phyloP scores from a whole-genome alignment of 2,329 filamentous ascomycete genomes.

The Aspergillus versicolor region DNA sequence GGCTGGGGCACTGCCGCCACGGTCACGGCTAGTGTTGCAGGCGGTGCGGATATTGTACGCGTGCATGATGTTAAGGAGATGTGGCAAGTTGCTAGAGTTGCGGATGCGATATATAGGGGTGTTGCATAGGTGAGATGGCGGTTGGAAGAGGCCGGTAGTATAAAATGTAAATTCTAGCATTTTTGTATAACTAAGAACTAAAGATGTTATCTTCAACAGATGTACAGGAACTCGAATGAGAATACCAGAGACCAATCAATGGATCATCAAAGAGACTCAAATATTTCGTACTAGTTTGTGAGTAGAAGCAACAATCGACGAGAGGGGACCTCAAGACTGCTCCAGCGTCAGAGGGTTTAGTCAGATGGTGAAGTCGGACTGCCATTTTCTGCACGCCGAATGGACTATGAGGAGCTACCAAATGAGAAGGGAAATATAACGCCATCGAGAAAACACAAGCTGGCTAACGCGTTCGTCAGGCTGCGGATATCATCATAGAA shows the following conservation, averaged over 20 bases:
- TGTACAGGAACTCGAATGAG: conserved; percentile 11
- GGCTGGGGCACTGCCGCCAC: conserved; percentile 85
- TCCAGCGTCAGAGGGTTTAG: neutral
- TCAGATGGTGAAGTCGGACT: neutral
- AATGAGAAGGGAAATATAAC: neutral
- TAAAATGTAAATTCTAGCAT: conserved; percentile 1
- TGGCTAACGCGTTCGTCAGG: conserved; percentile 4
- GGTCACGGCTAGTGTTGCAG: conserved; percentile 78
- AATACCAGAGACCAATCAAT: neutral
- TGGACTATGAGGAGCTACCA: neutral
- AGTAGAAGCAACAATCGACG: neutral
- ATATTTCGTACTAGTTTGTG: conserved; percentile 1
- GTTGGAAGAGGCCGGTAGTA: neutral
- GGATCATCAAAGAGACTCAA: neutral
- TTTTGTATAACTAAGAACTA: neutral
- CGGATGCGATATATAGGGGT: conserved; percentile 82
- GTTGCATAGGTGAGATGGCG: conserved; percentile 5
- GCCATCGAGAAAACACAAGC: conserved; percentile 6
- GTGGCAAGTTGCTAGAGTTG: conserved; percentile 78
- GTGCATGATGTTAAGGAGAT: conserved; percentile 92
- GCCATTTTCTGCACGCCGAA: neutral
- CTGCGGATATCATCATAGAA: conserved; percentile 10
- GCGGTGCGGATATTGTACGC: conserved; percentile 86
- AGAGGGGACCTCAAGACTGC: neutral
- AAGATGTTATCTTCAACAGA: conserved; percentile 12